Percentiles rank a stretch among this genome's conserved stretches.
Evolutionary conservation across 495 filamentous ascomycete genomes (phyloP).

Genomic region (Aspergillus saccharolyticus): DNA sequence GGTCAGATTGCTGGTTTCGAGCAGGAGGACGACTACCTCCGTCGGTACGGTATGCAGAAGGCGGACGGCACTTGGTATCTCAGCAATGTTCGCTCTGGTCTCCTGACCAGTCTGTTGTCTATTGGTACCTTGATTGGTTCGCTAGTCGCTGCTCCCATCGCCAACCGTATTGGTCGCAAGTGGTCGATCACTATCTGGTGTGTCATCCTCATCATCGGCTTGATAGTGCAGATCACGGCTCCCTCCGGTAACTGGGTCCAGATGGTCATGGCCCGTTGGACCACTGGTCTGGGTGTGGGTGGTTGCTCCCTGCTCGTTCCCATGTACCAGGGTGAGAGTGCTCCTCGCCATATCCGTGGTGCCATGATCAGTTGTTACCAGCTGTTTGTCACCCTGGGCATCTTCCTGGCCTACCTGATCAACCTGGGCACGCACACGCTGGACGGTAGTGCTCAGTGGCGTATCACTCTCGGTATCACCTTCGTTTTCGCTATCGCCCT

Average conservation of each 20-base stretch:
- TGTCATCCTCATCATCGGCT: conserved; percentile 58
- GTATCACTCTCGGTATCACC: conserved; percentile 72
- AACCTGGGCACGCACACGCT: conserved; percentile 65
- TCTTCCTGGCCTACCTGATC: conserved; percentile 74
- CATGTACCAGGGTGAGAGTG: conserved; percentile 70
- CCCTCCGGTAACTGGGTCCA: conserved; percentile 48
- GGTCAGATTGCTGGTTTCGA: conserved; percentile 57
- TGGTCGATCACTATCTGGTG: conserved; percentile 52
- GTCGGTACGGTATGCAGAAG: conserved; percentile 38
- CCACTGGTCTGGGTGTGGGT: conserved; percentile 67
- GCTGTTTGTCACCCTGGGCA: conserved; percentile 82
- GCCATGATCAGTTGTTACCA: conserved; percentile 71
- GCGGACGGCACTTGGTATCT: conserved; percentile 33
- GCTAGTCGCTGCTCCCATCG: conserved; percentile 51
- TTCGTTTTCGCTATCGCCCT: conserved; percentile 72
- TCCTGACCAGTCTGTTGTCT: conserved; percentile 54
- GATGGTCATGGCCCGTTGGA: conserved; percentile 49
- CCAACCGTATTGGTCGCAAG: conserved; percentile 49
- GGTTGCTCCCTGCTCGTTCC: conserved; percentile 64
- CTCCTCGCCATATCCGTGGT: conserved; percentile 60
- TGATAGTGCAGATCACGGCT: conserved; percentile 61
- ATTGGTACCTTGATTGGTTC: conserved; percentile 66
- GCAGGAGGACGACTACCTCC: conserved; percentile 49
- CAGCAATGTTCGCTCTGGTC: conserved; percentile 45
- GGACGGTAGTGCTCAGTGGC: conserved; percentile 56